Evolutionary conservation across 129 eudicot species (phyloP).

Genomic region (Saussurea involucrata): DNA sequence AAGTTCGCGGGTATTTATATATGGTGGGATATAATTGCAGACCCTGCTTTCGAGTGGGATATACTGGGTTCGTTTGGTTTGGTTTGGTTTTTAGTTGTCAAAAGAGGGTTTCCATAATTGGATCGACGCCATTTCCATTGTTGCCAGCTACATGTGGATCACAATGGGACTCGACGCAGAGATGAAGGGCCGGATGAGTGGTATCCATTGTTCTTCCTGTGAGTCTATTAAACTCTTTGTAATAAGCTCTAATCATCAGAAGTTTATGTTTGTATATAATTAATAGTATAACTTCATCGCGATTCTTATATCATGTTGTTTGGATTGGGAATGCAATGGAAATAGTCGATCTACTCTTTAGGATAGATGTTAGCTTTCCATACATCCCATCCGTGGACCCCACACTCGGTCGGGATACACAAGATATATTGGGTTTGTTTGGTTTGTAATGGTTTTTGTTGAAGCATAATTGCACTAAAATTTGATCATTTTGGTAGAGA

Average conservation of each 20-base stretch:
- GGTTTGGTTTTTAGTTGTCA: slow-evolving; percentile 2
- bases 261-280: slow-evolving; percentile 20
- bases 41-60: background rate
- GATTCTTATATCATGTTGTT: background rate
- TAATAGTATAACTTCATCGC: slow-evolving; percentile 11
- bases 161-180: background rate
- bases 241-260: slow-evolving; percentile 9
- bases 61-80: background rate
- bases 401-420: background rate
- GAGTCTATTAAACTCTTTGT: slow-evolving; percentile 24
- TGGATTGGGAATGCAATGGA: background rate
- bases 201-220: background rate
- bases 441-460: background rate
- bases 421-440: background rate
- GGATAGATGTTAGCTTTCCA: background rate
- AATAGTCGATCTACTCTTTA: background rate
- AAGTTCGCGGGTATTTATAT: background rate
- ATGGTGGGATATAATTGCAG: background rate
- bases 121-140: background rate
- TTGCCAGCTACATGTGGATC: background rate
- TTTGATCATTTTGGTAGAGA: too few relatives aligned
- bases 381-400: background rate
- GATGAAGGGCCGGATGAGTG: slow-evolving; percentile 3
- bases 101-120: background rate
- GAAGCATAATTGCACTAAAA: background rate